These are phyloP conservation scores for Cadophora sp. DNA, from an alignment of 2,329 filamentous ascomycete species.

Conservation along the genomic window DNA sequence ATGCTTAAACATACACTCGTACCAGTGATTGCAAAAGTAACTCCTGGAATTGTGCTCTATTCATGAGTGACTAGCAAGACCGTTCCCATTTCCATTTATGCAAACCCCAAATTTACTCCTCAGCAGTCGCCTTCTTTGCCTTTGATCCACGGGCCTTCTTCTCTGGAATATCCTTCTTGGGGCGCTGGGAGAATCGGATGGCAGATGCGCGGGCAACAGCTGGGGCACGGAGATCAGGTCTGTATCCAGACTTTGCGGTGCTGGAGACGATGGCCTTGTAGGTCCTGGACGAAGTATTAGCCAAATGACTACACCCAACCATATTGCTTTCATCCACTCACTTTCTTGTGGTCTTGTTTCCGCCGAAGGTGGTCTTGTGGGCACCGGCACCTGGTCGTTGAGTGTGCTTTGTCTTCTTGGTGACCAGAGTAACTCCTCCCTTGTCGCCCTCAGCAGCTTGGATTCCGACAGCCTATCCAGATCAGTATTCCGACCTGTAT, in stretches of 20 bases:
- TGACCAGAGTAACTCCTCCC: conserved; percentile 79
- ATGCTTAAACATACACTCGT: conserved; percentile 23
- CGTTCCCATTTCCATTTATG: conserved; percentile 29
- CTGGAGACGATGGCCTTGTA: conserved; percentile 87
- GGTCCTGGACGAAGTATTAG: conserved; percentile 61
- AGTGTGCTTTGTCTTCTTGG: conserved; percentile 79
- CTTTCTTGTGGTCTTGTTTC: conserved; percentile 80
- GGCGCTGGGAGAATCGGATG: conserved; percentile 79
- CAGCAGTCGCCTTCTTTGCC: conserved; percentile 73
- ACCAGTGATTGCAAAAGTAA: conserved; percentile 32
- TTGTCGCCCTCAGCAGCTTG: conserved; percentile 68
- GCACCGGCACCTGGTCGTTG: conserved; percentile 76
- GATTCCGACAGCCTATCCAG: conserved; percentile 76
- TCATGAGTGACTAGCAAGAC: conserved; percentile 38
- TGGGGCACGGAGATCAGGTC: conserved; percentile 74
- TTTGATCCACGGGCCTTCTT: conserved; percentile 80
- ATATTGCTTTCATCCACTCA: conserved; percentile 53
- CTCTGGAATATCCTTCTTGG: conserved; percentile 77
- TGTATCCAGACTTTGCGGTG: conserved; percentile 86
- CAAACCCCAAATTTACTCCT: conserved; percentile 44
- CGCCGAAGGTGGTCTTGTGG: conserved; percentile 72
- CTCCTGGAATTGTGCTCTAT: conserved; percentile 39
- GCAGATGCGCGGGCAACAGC: conserved; percentile 89
- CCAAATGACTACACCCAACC: background rate
- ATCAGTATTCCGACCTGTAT: conserved; percentile 34